Evolutionary conservation across 805 yeast species (phyloP).

Genomic region (Ogataea paraovalis): DNA sequence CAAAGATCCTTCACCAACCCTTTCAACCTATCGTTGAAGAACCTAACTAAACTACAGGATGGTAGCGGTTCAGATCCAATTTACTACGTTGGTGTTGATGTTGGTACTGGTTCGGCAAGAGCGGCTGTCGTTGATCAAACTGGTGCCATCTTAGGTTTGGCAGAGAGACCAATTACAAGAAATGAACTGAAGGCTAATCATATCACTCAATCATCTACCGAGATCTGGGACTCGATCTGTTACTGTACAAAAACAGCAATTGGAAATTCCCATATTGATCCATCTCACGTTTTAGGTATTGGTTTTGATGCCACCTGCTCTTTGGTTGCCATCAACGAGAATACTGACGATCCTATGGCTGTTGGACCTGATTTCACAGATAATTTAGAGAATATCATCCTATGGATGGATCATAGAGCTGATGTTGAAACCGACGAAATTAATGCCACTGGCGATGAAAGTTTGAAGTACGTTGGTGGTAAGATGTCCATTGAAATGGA

Average conservation of each 20-base stretch:
- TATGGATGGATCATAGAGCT: conserved; percentile 99
- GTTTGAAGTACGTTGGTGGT: conserved; percentile 92
- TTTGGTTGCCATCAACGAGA: conserved; percentile 70
- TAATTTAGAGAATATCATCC: conserved; percentile 70
- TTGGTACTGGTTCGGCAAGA: conserved; percentile 97
- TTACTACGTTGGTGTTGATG: conserved; percentile 37
- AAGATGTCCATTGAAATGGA: conserved; percentile 99
- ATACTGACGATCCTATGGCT: conserved; percentile 64
- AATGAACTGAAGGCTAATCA: conserved; percentile 67
- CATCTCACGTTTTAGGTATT: conserved; percentile 68
- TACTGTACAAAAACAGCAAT: conserved; percentile 74
- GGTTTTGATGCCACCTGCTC: conserved; percentile 99
- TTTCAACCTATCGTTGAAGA: conserved; percentile 32
- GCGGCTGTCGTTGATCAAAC: conserved; percentile 84
- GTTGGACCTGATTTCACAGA: conserved; percentile 90
- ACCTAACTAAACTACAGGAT: conserved; percentile 15
- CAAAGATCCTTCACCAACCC: conserved; percentile 29
- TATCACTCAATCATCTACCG: conserved; percentile 84
- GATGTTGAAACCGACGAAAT: conserved; percentile 72
- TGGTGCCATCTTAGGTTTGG: conserved; percentile 76
- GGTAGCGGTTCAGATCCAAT: conserved; percentile 23
- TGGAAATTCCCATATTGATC: conserved; percentile 69
- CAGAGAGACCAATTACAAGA: conserved; percentile 76
- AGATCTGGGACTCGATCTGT: conserved; percentile 88
- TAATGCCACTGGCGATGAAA: conserved; percentile 74